Evolutionary conservation across 495 filamentous ascomycete species (phyloP).

Genomic region (Xylaria nigripes): DNA sequence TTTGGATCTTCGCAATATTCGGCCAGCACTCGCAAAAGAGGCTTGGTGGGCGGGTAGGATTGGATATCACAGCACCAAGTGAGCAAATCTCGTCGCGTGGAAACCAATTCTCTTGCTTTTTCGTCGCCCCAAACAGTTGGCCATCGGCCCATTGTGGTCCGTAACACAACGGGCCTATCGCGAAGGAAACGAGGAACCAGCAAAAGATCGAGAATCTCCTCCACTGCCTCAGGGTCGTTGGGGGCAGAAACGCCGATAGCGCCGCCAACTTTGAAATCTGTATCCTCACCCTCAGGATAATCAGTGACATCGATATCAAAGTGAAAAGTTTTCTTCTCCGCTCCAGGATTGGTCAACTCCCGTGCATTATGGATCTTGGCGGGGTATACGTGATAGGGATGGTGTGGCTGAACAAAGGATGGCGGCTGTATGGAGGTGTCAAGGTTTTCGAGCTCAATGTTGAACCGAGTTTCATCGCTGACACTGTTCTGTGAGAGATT

Average conservation of each 20-base stretch:
- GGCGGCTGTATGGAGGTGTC: conserved; percentile 61
- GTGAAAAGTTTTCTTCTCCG: conserved; percentile 92
- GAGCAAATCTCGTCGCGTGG: conserved; percentile 80
- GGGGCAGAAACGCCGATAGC: conserved; percentile 89
- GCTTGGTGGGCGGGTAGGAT: conserved; percentile 84
- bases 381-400: conserved; percentile 81
- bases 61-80: conserved; percentile 95
- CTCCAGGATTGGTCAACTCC: conserved; percentile 82
- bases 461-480: conserved; percentile 8
- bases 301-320: conserved; percentile 95
- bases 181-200: conserved; percentile 67
- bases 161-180: conserved; percentile 69
- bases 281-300: conserved; percentile 76
- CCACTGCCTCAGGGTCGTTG: conserved; percentile 68
- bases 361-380: conserved; percentile 74
- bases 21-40: conserved; percentile 74
- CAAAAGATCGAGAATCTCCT: conserved; percentile 75
- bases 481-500: conserved; percentile 21
- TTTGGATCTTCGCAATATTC: conserved; percentile 71
- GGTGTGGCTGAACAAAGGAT: conserved; percentile 87
- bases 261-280: conserved; percentile 94
- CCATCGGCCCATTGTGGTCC: conserved; percentile 78
- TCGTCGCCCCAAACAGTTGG: conserved; percentile 99
- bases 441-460: conserved; percentile 31
- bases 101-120: conserved; percentile 67